Evolutionary conservation across 352 stramenopile genomes (phyloP).

Genomic region (Pythium folliculosum): DNA sequence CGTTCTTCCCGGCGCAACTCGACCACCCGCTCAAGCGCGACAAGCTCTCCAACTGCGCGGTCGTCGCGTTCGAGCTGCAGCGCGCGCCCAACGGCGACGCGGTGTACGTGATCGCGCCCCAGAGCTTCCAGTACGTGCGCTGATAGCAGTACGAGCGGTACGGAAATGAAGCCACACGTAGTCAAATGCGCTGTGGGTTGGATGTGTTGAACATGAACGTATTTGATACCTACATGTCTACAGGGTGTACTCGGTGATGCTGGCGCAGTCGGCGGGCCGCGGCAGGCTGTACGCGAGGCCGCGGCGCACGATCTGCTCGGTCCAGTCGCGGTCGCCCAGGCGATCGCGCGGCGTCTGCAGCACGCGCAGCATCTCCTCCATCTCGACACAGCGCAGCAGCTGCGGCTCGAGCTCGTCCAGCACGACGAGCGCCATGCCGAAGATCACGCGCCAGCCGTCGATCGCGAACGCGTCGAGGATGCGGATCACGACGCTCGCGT

Average conservation of each 20-base stretch:
- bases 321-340: slow-evolving; percentile 28
- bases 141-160: neutral
- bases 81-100: slow-evolving; percentile 25
- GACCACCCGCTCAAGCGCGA: slow-evolving; percentile 48
- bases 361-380: slow-evolving; percentile 70
- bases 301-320: slow-evolving; percentile 19
- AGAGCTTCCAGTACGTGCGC: slow-evolving; percentile 35
- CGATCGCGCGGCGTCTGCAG: slow-evolving; percentile 63
- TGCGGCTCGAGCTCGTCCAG: slow-evolving; percentile 65
- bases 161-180: neutral
- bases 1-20: slow-evolving; percentile 59
- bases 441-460: slow-evolving; percentile 79
- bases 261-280: neutral
- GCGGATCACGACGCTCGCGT: slow-evolving; percentile 60
- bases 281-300: slow-evolving; percentile 19
- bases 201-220: neutral
- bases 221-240: neutral
- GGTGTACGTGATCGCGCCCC: slow-evolving; percentile 13
- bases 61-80: slow-evolving; percentile 74
- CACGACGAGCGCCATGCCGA: slow-evolving; percentile 78
- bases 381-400: slow-evolving; percentile 47
- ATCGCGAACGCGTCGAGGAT: slow-evolving; percentile 82
- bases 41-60: slow-evolving; percentile 81
- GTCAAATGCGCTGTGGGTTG: neutral
- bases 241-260: neutral